Conservation (phyloP, 768 basidiomycete species). For the Cantharellus anzutake region DNA sequence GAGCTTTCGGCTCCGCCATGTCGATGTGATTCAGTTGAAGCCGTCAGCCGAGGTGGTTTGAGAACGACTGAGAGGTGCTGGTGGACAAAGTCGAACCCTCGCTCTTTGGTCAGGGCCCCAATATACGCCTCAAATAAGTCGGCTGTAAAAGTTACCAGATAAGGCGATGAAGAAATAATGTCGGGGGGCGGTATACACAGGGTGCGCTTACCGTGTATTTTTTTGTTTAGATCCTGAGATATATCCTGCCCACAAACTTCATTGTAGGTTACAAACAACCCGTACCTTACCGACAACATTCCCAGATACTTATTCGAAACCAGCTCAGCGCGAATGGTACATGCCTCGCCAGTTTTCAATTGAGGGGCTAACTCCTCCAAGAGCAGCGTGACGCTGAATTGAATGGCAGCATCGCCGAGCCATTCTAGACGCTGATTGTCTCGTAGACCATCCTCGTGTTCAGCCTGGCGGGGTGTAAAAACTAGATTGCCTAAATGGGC, state of each 20-base stretch:
- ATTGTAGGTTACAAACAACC: background rate
- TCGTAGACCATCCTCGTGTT: background rate
- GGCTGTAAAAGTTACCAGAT: background rate
- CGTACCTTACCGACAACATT: background rate
- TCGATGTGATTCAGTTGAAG: background rate
- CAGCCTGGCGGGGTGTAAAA: too few species aligned
- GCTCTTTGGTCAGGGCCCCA: background rate
- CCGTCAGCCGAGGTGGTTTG: background rate
- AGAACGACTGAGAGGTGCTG: background rate
- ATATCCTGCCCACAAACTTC: too few species aligned
- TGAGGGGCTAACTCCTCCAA: background rate
- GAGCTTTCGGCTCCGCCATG: background rate
- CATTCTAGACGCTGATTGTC: conserved; percentile 8
- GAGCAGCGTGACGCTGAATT: background rate
- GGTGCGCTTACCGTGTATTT: background rate
- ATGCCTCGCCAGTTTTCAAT: background rate
- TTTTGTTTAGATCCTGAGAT: background rate
- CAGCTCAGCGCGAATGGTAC: background rate
- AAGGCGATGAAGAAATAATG: background rate
- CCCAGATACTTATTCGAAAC: background rate
- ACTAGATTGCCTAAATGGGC: too few species aligned
- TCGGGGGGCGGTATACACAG: background rate
- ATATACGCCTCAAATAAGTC: background rate
- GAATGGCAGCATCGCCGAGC: conserved; percentile 4
- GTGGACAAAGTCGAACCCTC: background rate